Conservation (phyloP, 1,139 yeast species). For the Nakaseomyces delphensis region DNA sequence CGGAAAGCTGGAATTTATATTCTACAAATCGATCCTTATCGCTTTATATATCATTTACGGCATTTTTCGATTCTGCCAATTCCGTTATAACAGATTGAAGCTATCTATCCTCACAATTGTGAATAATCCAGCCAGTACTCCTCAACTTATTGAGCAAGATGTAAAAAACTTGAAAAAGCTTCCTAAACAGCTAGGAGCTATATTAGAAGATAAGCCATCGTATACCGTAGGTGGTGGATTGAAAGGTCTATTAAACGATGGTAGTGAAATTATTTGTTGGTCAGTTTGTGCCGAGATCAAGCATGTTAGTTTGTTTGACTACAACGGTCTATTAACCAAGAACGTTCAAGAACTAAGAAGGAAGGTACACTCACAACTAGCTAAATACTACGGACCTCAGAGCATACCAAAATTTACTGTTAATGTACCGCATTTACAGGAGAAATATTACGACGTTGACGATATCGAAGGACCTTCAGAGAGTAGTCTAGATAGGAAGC, state of each 20-base stretch:
- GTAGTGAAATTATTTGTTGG: conserved; percentile 81
- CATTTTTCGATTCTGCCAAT: conserved; percentile 45
- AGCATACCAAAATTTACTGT: conserved; percentile 54
- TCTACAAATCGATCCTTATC: conserved; percentile 43
- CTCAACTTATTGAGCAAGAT: conserved; percentile 80
- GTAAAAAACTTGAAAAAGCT: conserved; percentile 62
- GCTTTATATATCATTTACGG: conserved; percentile 49
- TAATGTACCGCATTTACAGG: conserved; percentile 54
- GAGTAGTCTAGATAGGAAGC: conserved; percentile 34
- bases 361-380: conserved; percentile 51
- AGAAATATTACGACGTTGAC: conserved; percentile 31
- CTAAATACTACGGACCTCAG: conserved; percentile 65
- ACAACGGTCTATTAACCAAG: conserved; percentile 56
- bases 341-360: conserved; percentile 51
- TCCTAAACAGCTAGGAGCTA: conserved; percentile 68
- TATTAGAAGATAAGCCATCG: conserved; percentile 60
- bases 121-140: conserved; percentile 76
- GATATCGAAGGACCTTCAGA: conserved; percentile 11
- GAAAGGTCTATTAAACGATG: conserved; percentile 68
- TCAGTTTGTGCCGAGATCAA: conserved; percentile 75
- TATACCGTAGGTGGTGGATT: conserved; percentile 84
- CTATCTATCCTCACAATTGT: conserved; percentile 55
- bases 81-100: conserved; percentile 44
- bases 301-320: conserved; percentile 66
- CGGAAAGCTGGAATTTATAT: conserved; percentile 18